phyloP scores from a whole-genome alignment of 2,329 filamentous ascomycete genomes.

The Colletotrichum scovillei region DNA sequence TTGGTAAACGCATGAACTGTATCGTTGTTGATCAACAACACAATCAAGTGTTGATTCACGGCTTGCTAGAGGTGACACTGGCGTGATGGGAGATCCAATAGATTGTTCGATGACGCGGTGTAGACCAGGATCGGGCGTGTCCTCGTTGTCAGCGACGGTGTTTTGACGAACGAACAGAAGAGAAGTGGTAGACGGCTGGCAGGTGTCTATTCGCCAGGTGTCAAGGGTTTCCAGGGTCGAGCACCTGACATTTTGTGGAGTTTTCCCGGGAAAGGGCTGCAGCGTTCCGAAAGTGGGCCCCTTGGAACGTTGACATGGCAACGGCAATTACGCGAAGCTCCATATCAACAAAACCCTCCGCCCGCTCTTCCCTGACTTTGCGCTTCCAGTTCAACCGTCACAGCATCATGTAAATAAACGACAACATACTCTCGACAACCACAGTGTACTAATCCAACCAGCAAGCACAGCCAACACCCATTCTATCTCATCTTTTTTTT shows the following conservation, averaged over 20 bases:
- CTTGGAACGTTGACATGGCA: slow-evolving; percentile 24
- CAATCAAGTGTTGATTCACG: neutral
- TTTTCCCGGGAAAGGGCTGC: slow-evolving; percentile 22
- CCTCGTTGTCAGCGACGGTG: neutral
- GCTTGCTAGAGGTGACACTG: neutral
- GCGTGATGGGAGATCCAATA: neutral
- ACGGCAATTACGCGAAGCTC: slow-evolving; percentile 34
- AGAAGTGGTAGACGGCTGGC: neutral
- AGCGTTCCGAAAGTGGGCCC: slow-evolving; percentile 23
- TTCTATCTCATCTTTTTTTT: slow-evolving; percentile 22
- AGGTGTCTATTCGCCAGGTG: slow-evolving; percentile 11
- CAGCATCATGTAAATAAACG: slow-evolving; percentile 30
- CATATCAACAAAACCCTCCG: slow-evolving; percentile 37
- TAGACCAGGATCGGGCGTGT: neutral
- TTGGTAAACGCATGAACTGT: neutral
- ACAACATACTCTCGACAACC: slow-evolving; percentile 10
- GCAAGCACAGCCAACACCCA: neutral
- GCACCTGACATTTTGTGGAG: slow-evolving; percentile 1
- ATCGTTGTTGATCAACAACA: slow-evolving; percentile 7
- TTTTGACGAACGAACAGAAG: neutral
- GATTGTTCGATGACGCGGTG: slow-evolving; percentile 7
- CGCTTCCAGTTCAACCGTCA: slow-evolving; percentile 15
- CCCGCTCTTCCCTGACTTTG: slow-evolving; percentile 20
- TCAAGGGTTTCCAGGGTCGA: neutral
- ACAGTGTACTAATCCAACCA: slow-evolving; percentile 27